Base-by-base conservation (phyloP, 495 filamentous ascomycete species). In the Daldinia decipiens region DNA sequence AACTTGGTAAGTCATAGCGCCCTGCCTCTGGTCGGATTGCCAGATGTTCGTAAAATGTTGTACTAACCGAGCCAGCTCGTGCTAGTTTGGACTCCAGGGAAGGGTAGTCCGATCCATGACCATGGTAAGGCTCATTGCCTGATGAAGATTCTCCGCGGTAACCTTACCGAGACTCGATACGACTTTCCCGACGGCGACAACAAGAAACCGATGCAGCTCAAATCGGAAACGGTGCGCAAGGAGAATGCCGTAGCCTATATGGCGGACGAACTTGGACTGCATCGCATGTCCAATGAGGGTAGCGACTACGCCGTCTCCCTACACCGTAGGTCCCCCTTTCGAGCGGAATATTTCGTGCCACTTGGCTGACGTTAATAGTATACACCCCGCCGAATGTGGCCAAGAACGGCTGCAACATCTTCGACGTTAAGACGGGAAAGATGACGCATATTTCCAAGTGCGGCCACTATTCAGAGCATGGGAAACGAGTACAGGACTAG, bases 1-100 rank as follows among this genome's bases (percentile, higher is more conserved):
- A 97, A 97, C 76, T 76, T 98, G 67, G 92, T 94, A 84, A 74
- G 87, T 76, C 43, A 4, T 24, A 38, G n/a, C 26, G 54, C 27
- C 62, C 29, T 34, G 15, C 21, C 56, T 39, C 29, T n/a, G 40
- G 38, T 7, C 36, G 13, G 53, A 57, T 5, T 8, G 32, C 59
- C 57, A 45, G 38, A 19, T 21, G 17, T 19, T 11, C 4, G 62
- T 32, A 4, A 12, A 13, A 24, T 36, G 34, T 29, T 32, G 50
- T 61, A 65, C 65, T 73, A 17, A 70, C 38, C 38, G 24, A 45
- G 62, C 55, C 40, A 95, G 88, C 85, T 97, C 53, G 87, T 98
- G 19, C 85, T 98, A 11, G 94, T 97, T n/a, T 98, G 94, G 94
- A 90, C 86, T 12, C 94, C 94, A 19, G 91, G 92, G n/a, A 92